Conservation (phyloP, 2,329 filamentous ascomycete genomes). For the Clonostachys rhizophaga region DNA sequence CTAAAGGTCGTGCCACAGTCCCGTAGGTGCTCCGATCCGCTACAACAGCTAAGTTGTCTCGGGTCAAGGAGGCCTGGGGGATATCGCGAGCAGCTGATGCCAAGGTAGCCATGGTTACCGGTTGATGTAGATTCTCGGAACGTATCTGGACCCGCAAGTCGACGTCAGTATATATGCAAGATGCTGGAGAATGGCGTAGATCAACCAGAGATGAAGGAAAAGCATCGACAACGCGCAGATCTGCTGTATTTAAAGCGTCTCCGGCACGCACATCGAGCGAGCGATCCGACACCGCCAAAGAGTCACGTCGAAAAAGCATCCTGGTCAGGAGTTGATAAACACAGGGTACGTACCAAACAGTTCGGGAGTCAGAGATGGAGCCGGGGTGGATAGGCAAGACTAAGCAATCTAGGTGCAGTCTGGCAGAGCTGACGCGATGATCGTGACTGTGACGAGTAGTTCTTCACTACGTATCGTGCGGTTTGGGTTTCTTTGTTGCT, state of each 20-base stretch:
- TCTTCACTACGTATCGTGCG: constrained; percentile 45
- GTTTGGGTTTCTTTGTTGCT: constrained; percentile 42
- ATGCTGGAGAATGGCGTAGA: no score
- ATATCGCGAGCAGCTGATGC: constrained; percentile 65
- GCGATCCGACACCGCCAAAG: constrained; percentile 1
- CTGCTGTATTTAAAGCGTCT: no score
- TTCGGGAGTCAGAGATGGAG: background rate
- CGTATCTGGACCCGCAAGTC: no score
- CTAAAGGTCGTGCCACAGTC: constrained; percentile 54
- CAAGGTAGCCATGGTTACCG: constrained; percentile 58
- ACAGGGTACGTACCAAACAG: constrained; percentile 8
- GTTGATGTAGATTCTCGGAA: background rate
- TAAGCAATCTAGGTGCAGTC: background rate
- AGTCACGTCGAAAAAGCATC: background rate
- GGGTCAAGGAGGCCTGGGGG: constrained; percentile 52
- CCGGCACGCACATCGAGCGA: no score
- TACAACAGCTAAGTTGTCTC: constrained; percentile 72
- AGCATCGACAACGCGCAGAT: no score
- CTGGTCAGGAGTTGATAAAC: constrained; percentile 14
- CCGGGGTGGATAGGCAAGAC: background rate
- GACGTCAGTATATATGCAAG: no score
- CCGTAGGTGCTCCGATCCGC: constrained; percentile 59
- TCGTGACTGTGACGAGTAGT: constrained; percentile 57
- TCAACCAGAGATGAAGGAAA: no score
- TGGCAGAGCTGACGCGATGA: constrained; percentile 45